phyloP scores from a whole-genome alignment of 495 filamentous ascomycete genomes.

The Talaromyces proteolyticus region DNA sequence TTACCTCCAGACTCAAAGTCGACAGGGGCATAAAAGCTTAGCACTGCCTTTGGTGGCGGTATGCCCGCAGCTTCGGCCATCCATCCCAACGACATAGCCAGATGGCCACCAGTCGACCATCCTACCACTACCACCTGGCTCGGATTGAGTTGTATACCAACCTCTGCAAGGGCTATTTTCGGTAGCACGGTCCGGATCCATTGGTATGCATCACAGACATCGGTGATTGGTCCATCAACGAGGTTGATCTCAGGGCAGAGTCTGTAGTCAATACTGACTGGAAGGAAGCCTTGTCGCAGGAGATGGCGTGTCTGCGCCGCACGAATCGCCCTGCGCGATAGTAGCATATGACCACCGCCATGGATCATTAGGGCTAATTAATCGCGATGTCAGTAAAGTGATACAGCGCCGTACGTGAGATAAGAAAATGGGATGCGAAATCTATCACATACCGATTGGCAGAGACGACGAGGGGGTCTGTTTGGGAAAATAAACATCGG shows the following conservation, averaged over 20 bases:
- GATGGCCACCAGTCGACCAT: slow-evolving; percentile 46
- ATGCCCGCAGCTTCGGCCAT: slow-evolving; percentile 20
- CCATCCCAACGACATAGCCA: slow-evolving; percentile 42
- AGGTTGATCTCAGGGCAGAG: slow-evolving; percentile 46
- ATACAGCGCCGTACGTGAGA: too few relatives aligned
- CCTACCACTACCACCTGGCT: slow-evolving; percentile 39
- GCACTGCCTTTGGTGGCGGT: slow-evolving; percentile 32
- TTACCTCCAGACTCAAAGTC: slow-evolving; percentile 25
- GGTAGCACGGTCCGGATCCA: slow-evolving; percentile 37
- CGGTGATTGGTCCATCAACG: slow-evolving; percentile 37
- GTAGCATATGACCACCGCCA: slow-evolving; percentile 41
- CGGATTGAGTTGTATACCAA: slow-evolving; percentile 35
- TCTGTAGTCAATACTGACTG: slow-evolving; percentile 46
- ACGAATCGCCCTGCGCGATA: slow-evolving; percentile 36
- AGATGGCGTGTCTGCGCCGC: slow-evolving; percentile 30
- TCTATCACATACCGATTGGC: slow-evolving; percentile 13
- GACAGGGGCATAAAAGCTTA: slow-evolving; percentile 42
- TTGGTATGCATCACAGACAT: slow-evolving; percentile 33
- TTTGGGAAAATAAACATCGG: slow-evolving; percentile 36
- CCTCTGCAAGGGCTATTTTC: slow-evolving; percentile 27
- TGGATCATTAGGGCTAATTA: slow-evolving; percentile 50
- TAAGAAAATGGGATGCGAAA: not conserved
- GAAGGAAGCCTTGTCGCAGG: slow-evolving; percentile 32
- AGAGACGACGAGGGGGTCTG: slow-evolving; percentile 1
- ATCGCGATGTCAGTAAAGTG: slow-evolving; percentile 48